Evolutionary conservation across 208 protist genomes (phyloP).

Genomic region (Angomonas ambiguus): DNA sequence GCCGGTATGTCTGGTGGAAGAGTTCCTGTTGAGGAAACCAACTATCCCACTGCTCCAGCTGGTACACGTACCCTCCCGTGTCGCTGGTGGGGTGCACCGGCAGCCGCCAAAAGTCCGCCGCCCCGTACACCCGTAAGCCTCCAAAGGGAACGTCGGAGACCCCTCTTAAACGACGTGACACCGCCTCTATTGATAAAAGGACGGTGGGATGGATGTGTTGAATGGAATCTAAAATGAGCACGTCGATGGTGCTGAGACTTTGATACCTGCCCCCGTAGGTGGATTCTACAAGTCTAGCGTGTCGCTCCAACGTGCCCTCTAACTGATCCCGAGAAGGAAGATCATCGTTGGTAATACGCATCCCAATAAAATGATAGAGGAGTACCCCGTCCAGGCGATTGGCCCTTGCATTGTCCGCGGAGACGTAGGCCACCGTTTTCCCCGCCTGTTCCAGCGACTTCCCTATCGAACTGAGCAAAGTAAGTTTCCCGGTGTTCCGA

Average conservation of each 20-base stretch:
- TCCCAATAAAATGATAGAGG: constrained; percentile 74
- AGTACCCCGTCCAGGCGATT: constrained; percentile 62
- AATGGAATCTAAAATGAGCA: constrained; percentile 73
- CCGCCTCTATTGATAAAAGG: constrained; percentile 70
- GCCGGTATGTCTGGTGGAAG: constrained; percentile 42
- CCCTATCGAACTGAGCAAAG: constrained; percentile 68
- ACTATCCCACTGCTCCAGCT: constrained; percentile 60
- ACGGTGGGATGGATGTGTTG: constrained; percentile 55
- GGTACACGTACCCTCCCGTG: constrained; percentile 79
- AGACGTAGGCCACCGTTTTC: constrained; percentile 68
- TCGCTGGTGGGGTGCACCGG: constrained; percentile 76
- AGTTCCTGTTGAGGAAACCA: constrained; percentile 75
- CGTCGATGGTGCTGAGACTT: constrained; percentile 61
- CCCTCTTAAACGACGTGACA: constrained; percentile 50
- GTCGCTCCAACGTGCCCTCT: constrained; percentile 77
- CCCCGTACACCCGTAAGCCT: constrained; percentile 74
- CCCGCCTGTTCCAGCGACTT: constrained; percentile 40
- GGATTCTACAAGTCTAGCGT: constrained; percentile 70
- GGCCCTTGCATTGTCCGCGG: constrained; percentile 51
- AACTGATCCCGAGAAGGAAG: constrained; percentile 85
- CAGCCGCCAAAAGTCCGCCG: constrained; percentile 82
- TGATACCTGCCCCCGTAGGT: constrained; percentile 63
- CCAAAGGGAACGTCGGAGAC: constrained; percentile 56
- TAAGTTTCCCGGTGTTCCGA: constrained; percentile 78
- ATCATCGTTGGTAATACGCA: constrained; percentile 67